Base-by-base conservation (phyloP, 1,284 basidiomycete species). In the Ustilago xerochloae region DNA sequence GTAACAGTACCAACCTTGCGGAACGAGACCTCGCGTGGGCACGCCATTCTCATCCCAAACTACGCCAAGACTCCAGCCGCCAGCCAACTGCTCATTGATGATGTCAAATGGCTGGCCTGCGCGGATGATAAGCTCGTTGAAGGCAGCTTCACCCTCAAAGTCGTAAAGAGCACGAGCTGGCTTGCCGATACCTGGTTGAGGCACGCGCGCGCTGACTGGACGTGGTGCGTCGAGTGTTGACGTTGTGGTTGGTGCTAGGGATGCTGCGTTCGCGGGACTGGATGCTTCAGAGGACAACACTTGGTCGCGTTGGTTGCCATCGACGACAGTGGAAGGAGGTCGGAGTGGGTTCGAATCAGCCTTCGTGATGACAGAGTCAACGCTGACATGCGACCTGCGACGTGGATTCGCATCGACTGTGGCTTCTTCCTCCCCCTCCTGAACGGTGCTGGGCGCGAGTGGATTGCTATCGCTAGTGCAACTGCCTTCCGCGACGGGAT, bases 11-110 rank as follows among this genome's bases (percentile, higher is more conserved):
- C 75, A 81, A 0, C 79, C 79, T 38, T 63, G 59, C 2, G 79
- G 79, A 33, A 81, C 71, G 13, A 81, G 64, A 9, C 79, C 79
- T 7, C 72, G 48, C 6, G 52, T 63, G 1, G 72, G 72, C n/a
- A 63, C 35, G n/a, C 55, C 70, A 3, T 68, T 30, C 7, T 64
- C 61, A 16, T 59, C 70, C 59, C 68, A 63, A 0, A 77, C 65
- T 12, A 76, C 22, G 9, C 69, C 79, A 1, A 81, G 59, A 64
- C 78, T 78, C 79, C 79, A 81, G 5, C 79, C 79, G 7, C 70
- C 78, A 7, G 68, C 67, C 1, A 81, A 60, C 29, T 78, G 52
- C 49, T 77, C 75, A 29, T 76, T 77, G 53, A 81, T 50, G 35
- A 81, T 70, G 35, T 81, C 73, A 20, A 81, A 81, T 1, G 52